Base-by-base conservation (phyloP, 2,329 filamentous ascomycete species). In the Acephala macrosclerotiorum region DNA sequence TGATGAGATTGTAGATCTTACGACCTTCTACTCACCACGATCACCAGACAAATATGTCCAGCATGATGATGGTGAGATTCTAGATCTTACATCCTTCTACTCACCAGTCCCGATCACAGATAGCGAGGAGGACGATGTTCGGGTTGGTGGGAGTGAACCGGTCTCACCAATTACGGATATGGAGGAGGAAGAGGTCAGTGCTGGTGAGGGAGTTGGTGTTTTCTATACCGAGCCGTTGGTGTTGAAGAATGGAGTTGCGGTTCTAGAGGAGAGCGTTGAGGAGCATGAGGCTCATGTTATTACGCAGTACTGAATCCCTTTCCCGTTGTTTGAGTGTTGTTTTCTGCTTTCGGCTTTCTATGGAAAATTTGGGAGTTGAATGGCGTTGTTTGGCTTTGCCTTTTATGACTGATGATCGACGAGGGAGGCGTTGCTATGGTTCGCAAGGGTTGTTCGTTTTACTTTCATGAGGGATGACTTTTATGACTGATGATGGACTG, bases 181-280 rank as follows among this genome's bases (percentile, higher is more conserved):
- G 75, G 77, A 78, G 68, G 66, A 73, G 40, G 69, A 74, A 14
- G 78, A 80, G 59, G 66, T 75, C 16, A 61, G 70, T 29, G 73
- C 76, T 45, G 75, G 75, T 2, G 66, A 63, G 14, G 45, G 45
- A 25, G 20, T 49, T 25, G 45, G 45, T 49, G n/a, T n/a, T 16
- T 80, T 80, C 66, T 77, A 77, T 4, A 75, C 78, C 40, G 78
- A 80, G 26, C 78, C 80, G 47, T 73, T 86, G 1, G 80, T 83
- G 35, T 82, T 87, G 1, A 77, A 80, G 3, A 80, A 82, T 18
- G 86, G 86, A 1, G 78, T 89, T 4, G 85, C 85, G 1, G 74
- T 89, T 29, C 82, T 83, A 2, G 86, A 89, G 72, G 86, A 88
- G 73, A 84, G 82, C 51, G 80, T 86, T 18, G 81, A 82, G 67